phyloP scores from a whole-genome alignment of 169 alveolate genomes.

The Cryptosporidium baileyi region DNA sequence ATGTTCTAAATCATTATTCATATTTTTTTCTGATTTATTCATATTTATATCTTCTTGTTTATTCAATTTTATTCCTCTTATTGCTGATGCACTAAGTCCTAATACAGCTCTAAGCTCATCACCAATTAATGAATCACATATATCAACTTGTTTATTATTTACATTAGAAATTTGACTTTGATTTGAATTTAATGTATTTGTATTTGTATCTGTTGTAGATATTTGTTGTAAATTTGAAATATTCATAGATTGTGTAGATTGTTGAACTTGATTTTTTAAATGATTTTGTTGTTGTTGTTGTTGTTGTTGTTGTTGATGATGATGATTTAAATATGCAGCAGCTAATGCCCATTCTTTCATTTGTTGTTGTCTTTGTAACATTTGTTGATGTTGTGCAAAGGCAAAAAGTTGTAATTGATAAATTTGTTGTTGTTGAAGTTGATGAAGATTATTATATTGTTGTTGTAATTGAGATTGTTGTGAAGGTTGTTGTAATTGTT shows the following conservation, averaged over 20 bases:
- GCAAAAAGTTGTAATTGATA: slow-evolving; percentile 44
- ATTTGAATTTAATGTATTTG: neutral
- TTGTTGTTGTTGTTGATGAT: slow-evolving; percentile 41
- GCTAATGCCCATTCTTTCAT: slow-evolving; percentile 53
- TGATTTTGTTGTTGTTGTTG: neutral
- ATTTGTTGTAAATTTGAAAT: neutral
- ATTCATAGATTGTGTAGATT: neutral
- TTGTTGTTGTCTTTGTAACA: slow-evolving; percentile 53
- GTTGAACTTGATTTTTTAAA: neutral
- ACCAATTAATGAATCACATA: slow-evolving; percentile 10
- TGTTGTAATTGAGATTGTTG: neutral
- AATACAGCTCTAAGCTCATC: slow-evolving; percentile 55
- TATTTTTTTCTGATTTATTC: neutral
- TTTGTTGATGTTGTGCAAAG: slow-evolving; percentile 35
- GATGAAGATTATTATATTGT: neutral
- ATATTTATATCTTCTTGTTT: neutral
- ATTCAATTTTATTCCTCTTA: slow-evolving; percentile 31
- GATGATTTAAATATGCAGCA: slow-evolving; percentile 11
- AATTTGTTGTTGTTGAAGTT: neutral
- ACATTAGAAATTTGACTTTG: neutral
- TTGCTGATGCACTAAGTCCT: slow-evolving; percentile 65
- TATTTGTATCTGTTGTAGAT: neutral
- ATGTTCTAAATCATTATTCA: neutral
- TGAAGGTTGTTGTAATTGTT: neutral
- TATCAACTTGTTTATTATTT: neutral